phyloP scores from a whole-genome alignment of 495 filamentous ascomycete genomes.

The Podospora sp. region DNA sequence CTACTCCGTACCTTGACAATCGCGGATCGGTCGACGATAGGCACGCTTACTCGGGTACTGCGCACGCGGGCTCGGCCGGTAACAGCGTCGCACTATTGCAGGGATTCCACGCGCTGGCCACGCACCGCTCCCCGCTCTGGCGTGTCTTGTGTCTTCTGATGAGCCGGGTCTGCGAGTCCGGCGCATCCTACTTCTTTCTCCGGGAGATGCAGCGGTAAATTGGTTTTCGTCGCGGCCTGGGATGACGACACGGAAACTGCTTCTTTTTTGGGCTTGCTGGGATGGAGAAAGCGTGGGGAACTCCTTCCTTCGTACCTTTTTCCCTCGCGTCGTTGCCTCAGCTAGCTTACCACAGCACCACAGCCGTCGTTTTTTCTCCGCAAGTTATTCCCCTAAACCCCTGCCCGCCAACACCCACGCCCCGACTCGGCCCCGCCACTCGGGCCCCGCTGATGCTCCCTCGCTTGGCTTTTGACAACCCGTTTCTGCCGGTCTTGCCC shows the following conservation, averaged over 20 bases:
- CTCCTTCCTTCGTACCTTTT: constrained; percentile 7
- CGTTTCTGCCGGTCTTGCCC: constrained; percentile 1
- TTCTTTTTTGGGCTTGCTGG: constrained; percentile 4
- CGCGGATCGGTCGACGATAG: not conserved
- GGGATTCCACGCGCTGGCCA: constrained; percentile 17
- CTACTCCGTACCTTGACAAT: not conserved
- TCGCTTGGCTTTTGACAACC: constrained; percentile 7
- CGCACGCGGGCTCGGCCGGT: constrained; percentile 12
- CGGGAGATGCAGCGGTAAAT: constrained; percentile 29
- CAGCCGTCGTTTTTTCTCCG: not conserved
- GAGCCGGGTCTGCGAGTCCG: constrained; percentile 24
- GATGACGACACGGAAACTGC: constrained; percentile 23
- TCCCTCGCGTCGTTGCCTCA: not conserved
- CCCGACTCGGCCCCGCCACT: not conserved
- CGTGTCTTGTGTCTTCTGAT: constrained; percentile 22
- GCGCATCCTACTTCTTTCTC: constrained; percentile 38
- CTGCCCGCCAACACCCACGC: not conserved
- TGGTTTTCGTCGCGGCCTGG: constrained; percentile 16
- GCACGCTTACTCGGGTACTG: constrained; percentile 2
- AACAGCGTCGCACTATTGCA: constrained; percentile 27
- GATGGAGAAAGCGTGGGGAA: constrained; percentile 25
- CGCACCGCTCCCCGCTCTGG: not conserved
- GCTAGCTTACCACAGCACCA: not conserved
- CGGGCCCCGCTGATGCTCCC: not conserved
- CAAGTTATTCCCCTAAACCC: not conserved